Evolutionary conservation across 2,329 filamentous ascomycete genomes (phyloP).

Genomic region (Venturia asperata): DNA sequence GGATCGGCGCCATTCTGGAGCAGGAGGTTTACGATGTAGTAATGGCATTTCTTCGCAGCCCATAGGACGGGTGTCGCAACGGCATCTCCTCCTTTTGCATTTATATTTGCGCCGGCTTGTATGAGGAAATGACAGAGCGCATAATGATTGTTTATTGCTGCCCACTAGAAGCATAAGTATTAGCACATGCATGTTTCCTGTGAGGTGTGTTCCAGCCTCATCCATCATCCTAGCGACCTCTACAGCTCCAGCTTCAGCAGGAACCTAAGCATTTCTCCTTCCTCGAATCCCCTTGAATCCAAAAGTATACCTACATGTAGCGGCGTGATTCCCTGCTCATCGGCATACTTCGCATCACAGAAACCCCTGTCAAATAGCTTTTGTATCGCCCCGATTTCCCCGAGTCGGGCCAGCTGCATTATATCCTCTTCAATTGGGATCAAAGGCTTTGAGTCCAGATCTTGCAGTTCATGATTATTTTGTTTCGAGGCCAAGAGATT

Average conservation of each 20-base stretch:
- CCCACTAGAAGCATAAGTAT: constrained; percentile 60
- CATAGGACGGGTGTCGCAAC: constrained; percentile 91
- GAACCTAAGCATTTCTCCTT: neutral
- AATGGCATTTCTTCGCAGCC: constrained; percentile 93
- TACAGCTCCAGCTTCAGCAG: neutral
- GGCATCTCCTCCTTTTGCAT: constrained; percentile 91
- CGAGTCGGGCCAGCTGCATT: constrained; percentile 88
- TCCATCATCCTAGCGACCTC: neutral
- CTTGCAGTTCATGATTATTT: constrained; percentile 32
- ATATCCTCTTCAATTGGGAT: constrained; percentile 66
- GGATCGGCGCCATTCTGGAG: constrained; percentile 89
- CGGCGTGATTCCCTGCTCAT: constrained; percentile 91
- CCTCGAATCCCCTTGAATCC: constrained; percentile 4
- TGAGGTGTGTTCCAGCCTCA: neutral
- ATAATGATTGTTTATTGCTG: constrained; percentile 97
- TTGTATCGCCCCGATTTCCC: constrained; percentile 80
- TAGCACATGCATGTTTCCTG: constrained; percentile 12
- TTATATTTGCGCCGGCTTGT: constrained; percentile 78
- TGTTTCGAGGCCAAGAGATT: neutral
- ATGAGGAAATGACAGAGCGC: constrained; percentile 95
- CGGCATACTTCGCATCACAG: constrained; percentile 72
- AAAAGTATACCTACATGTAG: constrained; percentile 58
- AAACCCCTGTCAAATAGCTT: constrained; percentile 79
- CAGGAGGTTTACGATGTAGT: constrained; percentile 90
- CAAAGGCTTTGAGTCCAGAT: constrained; percentile 30